A percentile compares a stretch with the other conserved stretches of the same genome.
Conservation (phyloP, 192 early-diverging fungal species). For the Coemansia sp. region DNA sequence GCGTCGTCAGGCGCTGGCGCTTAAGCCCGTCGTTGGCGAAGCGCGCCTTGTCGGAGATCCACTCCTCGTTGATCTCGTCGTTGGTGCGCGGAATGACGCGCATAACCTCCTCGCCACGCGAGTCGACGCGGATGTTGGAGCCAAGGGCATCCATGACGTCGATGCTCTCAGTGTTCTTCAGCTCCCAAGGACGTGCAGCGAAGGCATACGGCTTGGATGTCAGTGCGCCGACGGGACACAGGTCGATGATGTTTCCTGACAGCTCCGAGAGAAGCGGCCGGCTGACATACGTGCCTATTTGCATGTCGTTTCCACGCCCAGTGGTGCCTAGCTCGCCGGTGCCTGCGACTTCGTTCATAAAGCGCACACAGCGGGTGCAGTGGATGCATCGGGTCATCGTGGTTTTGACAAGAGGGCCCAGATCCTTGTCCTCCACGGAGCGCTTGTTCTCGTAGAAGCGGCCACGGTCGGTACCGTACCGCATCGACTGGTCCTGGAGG, state of each 20-base stretch:
- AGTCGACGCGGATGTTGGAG: constrained; percentile 93
- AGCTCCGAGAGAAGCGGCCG: constrained; percentile 88
- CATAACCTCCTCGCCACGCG: constrained; percentile 95
- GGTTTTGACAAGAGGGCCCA: constrained; percentile 95
- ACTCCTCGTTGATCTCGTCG: constrained; percentile 99
- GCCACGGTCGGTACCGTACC: constrained; percentile 92
- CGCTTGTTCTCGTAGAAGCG: constrained; percentile 93
- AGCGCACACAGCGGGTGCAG: constrained; percentile 98
- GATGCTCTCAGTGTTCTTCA: constrained; percentile 92
- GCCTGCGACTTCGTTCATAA: constrained; percentile 97
- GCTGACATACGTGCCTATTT: constrained; percentile 96
- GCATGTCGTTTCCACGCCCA: constrained; percentile 96
- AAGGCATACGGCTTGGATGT: constrained; percentile 97
- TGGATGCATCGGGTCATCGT: constrained; percentile 99
- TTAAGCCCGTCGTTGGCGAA: constrained; percentile 95
- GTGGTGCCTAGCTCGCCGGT: constrained; percentile 92
- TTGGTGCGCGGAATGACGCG: constrained; percentile 93
- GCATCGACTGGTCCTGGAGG: constrained; percentile 95
- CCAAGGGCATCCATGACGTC: constrained; percentile 96
- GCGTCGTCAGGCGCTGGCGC: constrained; percentile 91
- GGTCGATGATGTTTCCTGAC: constrained; percentile 96
- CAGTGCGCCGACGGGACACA: constrained; percentile 97
- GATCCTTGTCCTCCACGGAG: constrained; percentile 95
- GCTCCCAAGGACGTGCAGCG: constrained; percentile 93
- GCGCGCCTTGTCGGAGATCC: constrained; percentile 98